Evolutionary conservation across 176 grass and related monocot genomes (phyloP).

Genomic region (Hordeum marinum): DNA sequence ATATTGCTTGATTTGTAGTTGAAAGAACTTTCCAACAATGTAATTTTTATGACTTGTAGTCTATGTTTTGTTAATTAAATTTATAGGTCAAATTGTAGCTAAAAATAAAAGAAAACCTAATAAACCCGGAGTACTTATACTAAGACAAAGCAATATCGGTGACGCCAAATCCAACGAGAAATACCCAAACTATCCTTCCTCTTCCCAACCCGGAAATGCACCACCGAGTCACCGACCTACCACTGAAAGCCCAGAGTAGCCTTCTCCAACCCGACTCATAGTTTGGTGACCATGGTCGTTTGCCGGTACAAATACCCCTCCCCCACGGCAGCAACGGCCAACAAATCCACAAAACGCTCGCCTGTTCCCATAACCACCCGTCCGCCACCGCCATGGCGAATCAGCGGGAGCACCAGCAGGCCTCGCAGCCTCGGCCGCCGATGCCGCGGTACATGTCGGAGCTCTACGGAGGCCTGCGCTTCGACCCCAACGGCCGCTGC

Average conservation of each 20-base stretch:
- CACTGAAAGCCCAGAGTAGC: not conserved
- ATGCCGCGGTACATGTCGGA: not conserved
- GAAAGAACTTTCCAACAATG: too few species aligned
- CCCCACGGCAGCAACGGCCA: not conserved
- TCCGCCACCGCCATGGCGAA: constrained; percentile 17
- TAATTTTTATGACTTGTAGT: too few species aligned
- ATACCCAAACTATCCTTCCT: not conserved
- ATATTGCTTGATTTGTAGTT: too few species aligned
- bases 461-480: not conserved
- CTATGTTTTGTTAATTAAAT: too few species aligned
- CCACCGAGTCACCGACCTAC: not conserved
- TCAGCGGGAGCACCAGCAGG: not conserved
- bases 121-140: too few species aligned
- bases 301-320: not conserved
- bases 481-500: not conserved
- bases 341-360: not conserved
- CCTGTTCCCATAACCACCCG: not conserved
- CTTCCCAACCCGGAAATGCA: not conserved
- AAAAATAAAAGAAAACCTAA: too few species aligned
- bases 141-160: not conserved
- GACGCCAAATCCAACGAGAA: not conserved
- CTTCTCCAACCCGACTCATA: too few species aligned
- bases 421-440: not conserved
- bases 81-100: too few species aligned
- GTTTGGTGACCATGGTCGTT: too few species aligned